Evolutionary conservation across 106 monocot genomes (phyloP), one percentile per base, ranked within the genome.

Genomic region (Allium fistulosum): DNA sequence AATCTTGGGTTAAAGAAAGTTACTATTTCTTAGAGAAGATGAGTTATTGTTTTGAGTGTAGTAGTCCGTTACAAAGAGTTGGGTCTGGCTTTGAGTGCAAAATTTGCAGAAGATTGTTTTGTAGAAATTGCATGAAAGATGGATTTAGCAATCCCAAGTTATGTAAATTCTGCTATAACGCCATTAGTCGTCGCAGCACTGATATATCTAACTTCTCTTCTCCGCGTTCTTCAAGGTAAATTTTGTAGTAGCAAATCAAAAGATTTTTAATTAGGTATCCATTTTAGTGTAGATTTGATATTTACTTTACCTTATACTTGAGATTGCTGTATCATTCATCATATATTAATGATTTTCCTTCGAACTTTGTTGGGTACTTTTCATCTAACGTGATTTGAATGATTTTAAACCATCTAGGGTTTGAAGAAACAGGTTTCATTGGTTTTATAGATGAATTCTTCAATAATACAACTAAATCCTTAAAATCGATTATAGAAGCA

Each of bases 41-140:
- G 53, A 16, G 37, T 8, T 49, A 48, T 28, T 91, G 87, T 72
- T 53, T 22, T 12, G 77, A 77, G 37, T 87, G 83, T 63, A 62
- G 37, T 12, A 27, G 52, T 55, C 2, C 15, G 53, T 55, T 55
- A 12, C 53, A 11, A 15, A 15, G 53, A 1, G 13, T 15, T 11
- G 53, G 53, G 1, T 15, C 10, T 5, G 73, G 62, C 17, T 17
- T 45, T 58, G 68, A 56, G 6, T 84, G 84, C 63, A 46, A 67
- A 47, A 62, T 66, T 52, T 82, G 88, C 65, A 67, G 82, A 4
- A 53, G 66, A 9, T 8, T 71, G 58, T 68, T 80, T 72, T 82
- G 82, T 58, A 12, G 48, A 10, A 77, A 83, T 16, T 86, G 86
- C 49, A 71, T 77, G 66, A 61, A 70, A 51, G 64, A 46, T 11